Base-by-base conservation (phyloP, 805 yeast genomes). In the Myxozyma melibiosi region DNA sequence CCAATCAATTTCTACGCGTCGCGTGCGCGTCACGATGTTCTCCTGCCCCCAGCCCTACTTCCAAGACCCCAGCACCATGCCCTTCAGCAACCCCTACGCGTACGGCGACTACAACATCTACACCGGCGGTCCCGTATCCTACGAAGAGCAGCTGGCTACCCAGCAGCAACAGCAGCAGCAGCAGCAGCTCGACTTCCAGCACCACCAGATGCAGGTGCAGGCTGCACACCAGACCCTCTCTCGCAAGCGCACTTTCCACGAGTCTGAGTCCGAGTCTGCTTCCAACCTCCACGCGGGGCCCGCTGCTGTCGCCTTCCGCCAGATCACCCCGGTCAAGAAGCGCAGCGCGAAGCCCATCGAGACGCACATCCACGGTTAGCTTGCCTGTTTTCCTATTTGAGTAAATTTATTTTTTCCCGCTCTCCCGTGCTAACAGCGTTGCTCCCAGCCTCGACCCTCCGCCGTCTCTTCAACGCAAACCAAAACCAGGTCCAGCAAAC, bases 201-300 rank as follows among this genome's bases (percentile, higher is more conserved):
- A 25, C n/a, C 44, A 38, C 13, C 24, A 20, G 8, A 13, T 35
- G 2, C 39, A 35, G 39, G 53, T 65, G 64, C 22, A 74, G 74
- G n/a, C n/a, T n/a, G n/a, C n/a, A n/a, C 16, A 67, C 68, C 13
- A 80, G 78, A 1, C 73, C 80, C 14, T 71, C 80, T 34, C 50
- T 18, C 74, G 80, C 45, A 55, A 80, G 61, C 74, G 83, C 44
- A 72, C 83, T 0, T 73, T 80, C 24, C 44, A 48, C 39, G 53
- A 41, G 37, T 16, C 42, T 20, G 44, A 39, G 34, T 47, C 39
- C 18, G 28, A 20, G 22, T 6, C 22, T 13, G 43, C 38, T 24
- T n/a, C n/a, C n/a, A n/a, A n/a, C n/a, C n/a, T n/a, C n/a, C 45
- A 43, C 45, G 28, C 28, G 18, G 24, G 28, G 16, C 31, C 47